Evolutionary conservation across 108 stramenopile species (phyloP).

Genomic region (Epipyxis sp.): DNA sequence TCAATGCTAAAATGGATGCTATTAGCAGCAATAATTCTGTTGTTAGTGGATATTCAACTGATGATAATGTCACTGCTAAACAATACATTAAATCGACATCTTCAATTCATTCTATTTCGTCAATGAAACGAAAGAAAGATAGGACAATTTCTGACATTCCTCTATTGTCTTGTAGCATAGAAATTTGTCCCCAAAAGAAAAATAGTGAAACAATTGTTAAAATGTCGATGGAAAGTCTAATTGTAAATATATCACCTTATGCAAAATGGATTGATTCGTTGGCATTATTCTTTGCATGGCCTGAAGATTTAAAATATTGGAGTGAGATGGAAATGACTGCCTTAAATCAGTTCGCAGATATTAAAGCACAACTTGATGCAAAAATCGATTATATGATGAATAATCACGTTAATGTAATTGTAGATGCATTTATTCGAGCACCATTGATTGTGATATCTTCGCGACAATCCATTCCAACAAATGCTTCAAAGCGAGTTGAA

Average conservation of each 20-base stretch:
- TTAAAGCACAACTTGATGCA: background rate
- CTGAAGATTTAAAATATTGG: slow-evolving; percentile 16
- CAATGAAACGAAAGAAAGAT: background rate
- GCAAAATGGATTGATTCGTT: slow-evolving; percentile 14
- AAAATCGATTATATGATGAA: slow-evolving; percentile 18
- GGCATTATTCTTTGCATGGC: background rate
- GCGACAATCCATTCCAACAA: background rate
- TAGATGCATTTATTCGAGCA: background rate
- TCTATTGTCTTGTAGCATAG: background rate
- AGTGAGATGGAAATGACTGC: slow-evolving; percentile 20
- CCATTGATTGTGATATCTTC: background rate
- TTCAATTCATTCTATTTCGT: background rate
- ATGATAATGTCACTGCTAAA: too few species aligned
- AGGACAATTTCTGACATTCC: background rate
- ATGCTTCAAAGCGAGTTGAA: too few species aligned
- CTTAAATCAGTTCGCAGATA: slow-evolving; percentile 4
- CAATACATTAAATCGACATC: too few species aligned
- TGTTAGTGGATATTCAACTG: too few species aligned
- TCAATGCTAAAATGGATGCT: too few species aligned
- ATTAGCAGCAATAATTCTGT: too few species aligned
- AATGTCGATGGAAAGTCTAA: background rate
- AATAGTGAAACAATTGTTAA: background rate
- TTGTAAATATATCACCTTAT: background rate
- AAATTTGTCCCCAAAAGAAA: background rate
- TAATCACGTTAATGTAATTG: background rate